Evolutionary conservation across 2,329 filamentous ascomycete species (phyloP), one percentile per base, ranked within the genome.

Genomic region (Blastomyces gilchristii): DNA sequence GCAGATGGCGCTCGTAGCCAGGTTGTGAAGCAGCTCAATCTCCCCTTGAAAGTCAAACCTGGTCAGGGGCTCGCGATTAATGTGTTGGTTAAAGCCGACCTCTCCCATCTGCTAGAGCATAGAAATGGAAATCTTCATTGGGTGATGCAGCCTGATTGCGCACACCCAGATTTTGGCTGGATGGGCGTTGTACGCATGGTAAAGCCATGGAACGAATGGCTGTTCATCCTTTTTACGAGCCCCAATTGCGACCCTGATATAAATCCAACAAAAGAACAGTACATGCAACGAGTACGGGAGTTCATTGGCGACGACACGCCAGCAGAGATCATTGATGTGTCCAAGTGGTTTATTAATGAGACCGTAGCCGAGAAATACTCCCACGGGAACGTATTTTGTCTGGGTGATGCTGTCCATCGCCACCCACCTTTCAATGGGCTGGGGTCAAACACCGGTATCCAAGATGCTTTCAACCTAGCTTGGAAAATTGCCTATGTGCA

Each of bases 151-250:
- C 83, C 85, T 0, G 80, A 83, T 63, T 71, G 71, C 2, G 79
- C 83, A 61, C 74, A 80, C 61, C 80, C 81, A 0, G 74, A 74
- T 0, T 85, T 81, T 72, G 82, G 77, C 0, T 83, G 80, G 79
- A 74, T 75, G 41, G 73, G 71, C 2, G 72, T 84, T 66, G 75
- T 80, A 2, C 76, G 85, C 31, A 86, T 87, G 83, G 83, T 87
- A 4, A 84, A 82, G 73, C 80, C 84, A 0, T 87, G 84, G 84
- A 69, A 81, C 66, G 82, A 87, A 73, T 87, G 84, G 83, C 78
- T 84, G 74, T 82, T 83, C 54, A 82, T 83, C 63, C 70, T 85
- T 18, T 73, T 85, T 18, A 79, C 81, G 0, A 69, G 69, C 9
- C 76, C 63, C 2, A 65, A 66, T 39, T 65, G 64, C 18, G 66